phyloP scores from a whole-genome alignment of 2,329 filamentous ascomycete species.

The Diaporthe longicolla region DNA sequence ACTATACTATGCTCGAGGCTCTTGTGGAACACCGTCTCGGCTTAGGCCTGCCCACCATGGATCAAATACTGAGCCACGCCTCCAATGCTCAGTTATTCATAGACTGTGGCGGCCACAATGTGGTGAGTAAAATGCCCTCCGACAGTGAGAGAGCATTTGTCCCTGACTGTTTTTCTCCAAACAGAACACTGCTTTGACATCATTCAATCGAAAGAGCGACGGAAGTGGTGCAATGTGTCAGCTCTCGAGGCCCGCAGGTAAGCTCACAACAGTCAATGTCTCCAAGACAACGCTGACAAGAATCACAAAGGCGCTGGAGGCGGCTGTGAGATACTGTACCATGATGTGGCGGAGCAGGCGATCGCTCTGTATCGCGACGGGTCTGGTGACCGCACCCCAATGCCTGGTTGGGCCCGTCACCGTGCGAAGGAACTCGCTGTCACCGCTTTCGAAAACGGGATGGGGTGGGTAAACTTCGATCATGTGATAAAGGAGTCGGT shows the following conservation, averaged over 20 bases:
- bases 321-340: neutral
- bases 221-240: neutral
- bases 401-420: neutral
- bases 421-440: neutral
- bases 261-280: neutral
- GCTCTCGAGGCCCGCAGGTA: neutral
- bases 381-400: neutral
- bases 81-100: conserved; percentile 3
- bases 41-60: neutral
- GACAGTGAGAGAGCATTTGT: neutral
- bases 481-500: too few relatives aligned
- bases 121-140: neutral
- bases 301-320: neutral
- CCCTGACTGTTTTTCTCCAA: too few relatives aligned
- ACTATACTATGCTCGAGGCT: neutral
- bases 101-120: neutral
- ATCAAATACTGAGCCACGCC: neutral
- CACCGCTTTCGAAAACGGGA: accelerated
- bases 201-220: neutral
- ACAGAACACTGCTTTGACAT: neutral
- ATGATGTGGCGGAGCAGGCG: neutral
- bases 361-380: neutral
- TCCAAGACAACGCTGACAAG: neutral
- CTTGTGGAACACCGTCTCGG: accelerated
- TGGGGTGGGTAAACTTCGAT: too few relatives aligned